Base-by-base conservation (phyloP, 192 early-diverging fungal species). In the Coemansia sp. region DNA sequence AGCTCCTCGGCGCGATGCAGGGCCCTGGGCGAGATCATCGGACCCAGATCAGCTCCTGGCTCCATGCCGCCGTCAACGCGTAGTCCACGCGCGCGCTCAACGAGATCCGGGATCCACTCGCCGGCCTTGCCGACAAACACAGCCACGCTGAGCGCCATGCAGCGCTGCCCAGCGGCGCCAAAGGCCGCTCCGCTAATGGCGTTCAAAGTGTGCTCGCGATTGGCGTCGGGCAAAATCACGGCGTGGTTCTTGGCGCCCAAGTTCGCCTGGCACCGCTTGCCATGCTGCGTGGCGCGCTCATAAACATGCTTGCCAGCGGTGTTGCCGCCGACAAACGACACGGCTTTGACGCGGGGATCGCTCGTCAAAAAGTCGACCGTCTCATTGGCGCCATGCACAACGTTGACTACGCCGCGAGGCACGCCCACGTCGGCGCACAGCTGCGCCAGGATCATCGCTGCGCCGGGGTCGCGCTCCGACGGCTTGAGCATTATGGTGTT, bases 211-310 rank as follows among this genome's bases (percentile, higher is more conserved):
- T 94, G 89, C 84, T 98, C 94, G 87, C 93, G 95, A 87, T 95
- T 94, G 62, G 95, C 94, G 69, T 98, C 97, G 15, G 94, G 91
- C 85, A 98, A 80, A 58, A 98, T 88, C 8, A 98, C 91, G 39
- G 94, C 97, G 79, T 98, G 97, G 89, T 98, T 98, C 89, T 98
- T 98, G 74, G 95, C 95, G 24, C 95, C 95, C 78, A 98, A 81
- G 81, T 98, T 98, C 22, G 95, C 94, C 84, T 98, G 97, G 41
- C 97, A 95, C 67, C 97, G 91, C 86, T 98, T 97, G 70, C 97
- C 97, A 71, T 95, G 92, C 72, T 82, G 84, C 66, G 92, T 90
- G 8, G 94, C 92, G 50, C 97, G 91, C 40, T 88, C 87, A 76
- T 94, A 93, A 47, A 98, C 97, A 83, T 96, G 87, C 71, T 92